Evolutionary conservation across 352 stramenopile genomes (phyloP).

Genomic region (Plasmopara viticola): DNA sequence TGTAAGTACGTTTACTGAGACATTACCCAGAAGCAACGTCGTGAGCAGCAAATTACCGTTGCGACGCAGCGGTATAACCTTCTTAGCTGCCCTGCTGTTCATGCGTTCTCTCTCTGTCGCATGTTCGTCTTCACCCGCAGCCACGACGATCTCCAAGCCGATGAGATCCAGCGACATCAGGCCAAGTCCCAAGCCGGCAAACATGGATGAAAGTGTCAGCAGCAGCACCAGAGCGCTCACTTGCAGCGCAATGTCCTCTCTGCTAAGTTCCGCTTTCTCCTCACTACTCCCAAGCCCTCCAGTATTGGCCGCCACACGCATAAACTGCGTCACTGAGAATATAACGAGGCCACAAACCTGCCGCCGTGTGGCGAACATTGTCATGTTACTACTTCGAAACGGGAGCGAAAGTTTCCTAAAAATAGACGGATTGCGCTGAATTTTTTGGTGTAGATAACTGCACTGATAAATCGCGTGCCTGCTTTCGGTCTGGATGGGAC

Average conservation of each 20-base stretch:
- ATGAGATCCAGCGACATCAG: constrained; percentile 97
- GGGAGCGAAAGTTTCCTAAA: constrained; percentile 4
- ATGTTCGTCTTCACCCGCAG: constrained; percentile 79
- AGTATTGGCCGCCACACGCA: constrained; percentile 3
- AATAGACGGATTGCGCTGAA: constrained; percentile 13
- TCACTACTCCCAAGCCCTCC: constrained; percentile 4
- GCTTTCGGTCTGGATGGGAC: constrained; percentile 7
- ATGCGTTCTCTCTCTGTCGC: constrained; percentile 58
- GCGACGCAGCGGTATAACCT: constrained; percentile 87
- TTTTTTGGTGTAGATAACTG: background rate
- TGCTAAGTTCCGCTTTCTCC: constrained; percentile 7
- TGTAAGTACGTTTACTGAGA: constrained; percentile 94
- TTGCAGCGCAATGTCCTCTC: constrained; percentile 32
- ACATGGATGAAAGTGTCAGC: constrained; percentile 86
- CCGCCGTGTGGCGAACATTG: background rate
- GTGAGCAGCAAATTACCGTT: constrained; percentile 97
- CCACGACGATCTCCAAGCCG: constrained; percentile 95
- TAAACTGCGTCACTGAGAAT: constrained; percentile 5
- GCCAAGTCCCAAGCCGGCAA: constrained; percentile 92
- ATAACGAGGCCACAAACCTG: constrained; percentile 1
- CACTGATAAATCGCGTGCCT: constrained; percentile 15
- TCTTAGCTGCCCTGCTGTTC: constrained; percentile 51
- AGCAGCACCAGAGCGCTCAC: constrained; percentile 49
- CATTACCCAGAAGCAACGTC: constrained; percentile 97
- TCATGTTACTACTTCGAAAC: constrained; percentile 1